Conservation (phyloP, 2,329 filamentous ascomycete genomes). For the Thermothelomyces thermophilus region DNA sequence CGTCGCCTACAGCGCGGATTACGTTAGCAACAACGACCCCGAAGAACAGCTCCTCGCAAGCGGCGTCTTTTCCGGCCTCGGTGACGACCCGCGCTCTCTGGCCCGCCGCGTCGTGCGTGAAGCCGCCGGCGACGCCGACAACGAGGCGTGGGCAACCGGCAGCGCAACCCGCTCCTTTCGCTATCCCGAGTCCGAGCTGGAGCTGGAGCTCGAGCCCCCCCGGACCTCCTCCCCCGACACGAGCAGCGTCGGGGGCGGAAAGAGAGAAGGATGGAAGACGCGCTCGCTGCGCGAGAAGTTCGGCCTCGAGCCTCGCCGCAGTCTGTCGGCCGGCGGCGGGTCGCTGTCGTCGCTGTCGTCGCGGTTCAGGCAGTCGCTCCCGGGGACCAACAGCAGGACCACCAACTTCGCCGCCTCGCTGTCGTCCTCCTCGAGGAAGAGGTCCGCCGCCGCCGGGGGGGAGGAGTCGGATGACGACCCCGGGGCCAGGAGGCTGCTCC, state of each 20-base stretch:
- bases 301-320: conserved; percentile 20
- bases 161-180: conserved; percentile 7
- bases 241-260: conserved; percentile 12
- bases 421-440: conserved; percentile 16
- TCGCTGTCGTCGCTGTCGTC: conserved; percentile 6
- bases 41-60: conserved; percentile 37
- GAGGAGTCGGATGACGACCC: conserved; percentile 17
- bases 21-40: conserved; percentile 22
- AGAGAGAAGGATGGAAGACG: conserved; percentile 25
- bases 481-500: conserved; percentile 27
- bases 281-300: conserved; percentile 25
- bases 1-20: conserved; percentile 12
- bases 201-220: conserved; percentile 9
- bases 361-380: conserved; percentile 22
- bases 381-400: conserved; percentile 12
- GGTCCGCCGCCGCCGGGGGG: conserved; percentile 19
- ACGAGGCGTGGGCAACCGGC: conserved; percentile 2
- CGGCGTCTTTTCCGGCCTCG: conserved; percentile 37
- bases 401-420: conserved; percentile 7
- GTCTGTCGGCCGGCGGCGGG: conserved; percentile 21
- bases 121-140: conserved; percentile 9
- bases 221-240: conserved; percentile 6
- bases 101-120: conserved; percentile 32
- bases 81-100: conserved; percentile 33
- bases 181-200: conserved; percentile 21